Base-by-base conservation (phyloP, 1,139 yeast genomes). In the Hansenula sp. region DNA sequence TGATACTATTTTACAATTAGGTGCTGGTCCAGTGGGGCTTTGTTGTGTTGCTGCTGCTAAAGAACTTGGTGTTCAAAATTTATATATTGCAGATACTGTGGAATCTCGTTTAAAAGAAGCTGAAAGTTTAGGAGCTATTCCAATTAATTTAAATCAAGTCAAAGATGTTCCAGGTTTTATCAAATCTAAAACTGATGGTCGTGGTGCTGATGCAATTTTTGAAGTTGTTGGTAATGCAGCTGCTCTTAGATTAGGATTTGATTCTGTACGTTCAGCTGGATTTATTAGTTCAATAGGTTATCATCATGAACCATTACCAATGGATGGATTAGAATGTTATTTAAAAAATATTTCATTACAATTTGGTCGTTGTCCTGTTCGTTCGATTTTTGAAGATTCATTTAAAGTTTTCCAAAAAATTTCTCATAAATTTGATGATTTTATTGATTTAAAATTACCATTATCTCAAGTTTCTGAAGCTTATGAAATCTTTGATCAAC, bases 141-240 rank as follows among this genome's bases (percentile, higher is more conserved):
- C 29, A 57, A 71, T 18, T 19, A 72, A 84, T 35, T 73, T 69
- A 21, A 71, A 67, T 12, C 69, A 72, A 45, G 87, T 87, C 6
- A 54, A 65, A 40, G 85, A 87, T 52, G 66, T 82, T 51, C 49
- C 55, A 10, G 29, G 30, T 2, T 46, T 50, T 22, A 52, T 53
- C 19, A 51, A 45, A 36, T 39, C 44, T 12, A 41, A 43, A 19
- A 53, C 57, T 2, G 61, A 66, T 30, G 87, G 86, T 3, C 64
- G 69, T 37, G 96, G 96, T 38, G 95, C 81, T 16, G 71, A 69
- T 36, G 95, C 78, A 3, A 75, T 82, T 1, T 87, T 74, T 57
- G 97, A 90, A 61, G 79, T 94, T 30, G 79, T 89, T 39, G 97
- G 97, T n/a, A 83, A 85, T 57, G 84, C 56, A 11, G 57, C 70